These are phyloP conservation scores for Penicillium aurantiogriseum DNA, from an alignment of 2,329 filamentous ascomycete species.

Conservation along the genomic window DNA sequence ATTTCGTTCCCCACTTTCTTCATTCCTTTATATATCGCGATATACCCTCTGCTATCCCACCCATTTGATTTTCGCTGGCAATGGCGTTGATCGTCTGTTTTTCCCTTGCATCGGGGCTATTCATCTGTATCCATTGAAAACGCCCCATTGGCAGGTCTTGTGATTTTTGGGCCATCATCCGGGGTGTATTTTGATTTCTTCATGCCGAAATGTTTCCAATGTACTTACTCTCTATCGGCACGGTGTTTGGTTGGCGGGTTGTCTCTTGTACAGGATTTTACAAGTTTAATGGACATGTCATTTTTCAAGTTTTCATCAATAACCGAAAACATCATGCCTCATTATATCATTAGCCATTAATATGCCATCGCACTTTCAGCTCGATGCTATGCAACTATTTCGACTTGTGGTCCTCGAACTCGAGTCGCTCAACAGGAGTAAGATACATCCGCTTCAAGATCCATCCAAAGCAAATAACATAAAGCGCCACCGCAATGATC, in stretches of 20 bases:
- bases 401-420: constrained; percentile 13
- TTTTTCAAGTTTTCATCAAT: neutral
- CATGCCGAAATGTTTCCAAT: constrained; percentile 19
- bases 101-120: constrained; percentile 2
- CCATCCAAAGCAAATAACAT: constrained; percentile 22
- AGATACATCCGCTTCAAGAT: constrained; percentile 10
- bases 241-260: constrained; percentile 13
- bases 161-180: neutral
- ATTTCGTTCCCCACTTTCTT: neutral
- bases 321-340: constrained; percentile 5
- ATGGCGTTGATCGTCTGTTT: constrained; percentile 18
- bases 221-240: constrained; percentile 13
- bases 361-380: neutral
- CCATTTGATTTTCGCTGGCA: constrained; percentile 7
- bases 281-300: constrained; percentile 6
- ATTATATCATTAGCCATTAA: constrained; percentile 3
- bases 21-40: constrained; percentile 21
- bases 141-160: neutral
- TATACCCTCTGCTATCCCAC: constrained; percentile 24
- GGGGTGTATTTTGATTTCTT: constrained; percentile 5
- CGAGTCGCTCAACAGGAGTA: constrained; percentile 3
- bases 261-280: neutral
- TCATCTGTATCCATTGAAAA: constrained; percentile 3
- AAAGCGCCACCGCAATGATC: constrained; percentile 9
- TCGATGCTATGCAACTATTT: constrained; percentile 1